These are phyloP conservation scores for Neoarthrinium moseri DNA, from an alignment of 2,329 filamentous ascomycete species.

Conservation along the genomic window DNA sequence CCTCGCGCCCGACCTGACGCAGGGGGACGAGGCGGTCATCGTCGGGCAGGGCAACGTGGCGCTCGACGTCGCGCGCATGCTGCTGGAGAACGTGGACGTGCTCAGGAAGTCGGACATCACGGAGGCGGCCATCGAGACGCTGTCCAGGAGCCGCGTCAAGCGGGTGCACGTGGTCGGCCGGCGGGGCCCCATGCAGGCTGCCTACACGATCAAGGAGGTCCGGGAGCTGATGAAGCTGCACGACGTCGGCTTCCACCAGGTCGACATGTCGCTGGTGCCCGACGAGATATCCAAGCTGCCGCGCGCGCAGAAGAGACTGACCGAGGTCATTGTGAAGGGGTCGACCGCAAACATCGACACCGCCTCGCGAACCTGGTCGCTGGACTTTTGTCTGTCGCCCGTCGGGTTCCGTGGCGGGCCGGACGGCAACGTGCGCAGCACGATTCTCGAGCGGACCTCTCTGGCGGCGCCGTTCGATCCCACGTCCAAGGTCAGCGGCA, in stretches of 20 bases:
- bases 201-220: conserved; percentile 93
- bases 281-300: conserved; percentile 67
- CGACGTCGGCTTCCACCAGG: conserved; percentile 67
- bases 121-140: conserved; percentile 72
- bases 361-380: conserved; percentile 70
- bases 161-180: conserved; percentile 85
- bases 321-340: conserved; percentile 79
- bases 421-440: conserved; percentile 54
- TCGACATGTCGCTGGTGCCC: conserved; percentile 67
- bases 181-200: conserved; percentile 86
- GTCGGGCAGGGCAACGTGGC: conserved; percentile 97
- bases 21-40: conserved; percentile 79
- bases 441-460: conserved; percentile 64
- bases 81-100: conserved; percentile 72
- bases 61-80: conserved; percentile 84
- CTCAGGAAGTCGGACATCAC: conserved; percentile 86
- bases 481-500: conserved; percentile 44
- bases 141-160: conserved; percentile 72
- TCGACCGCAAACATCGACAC: conserved; percentile 49
- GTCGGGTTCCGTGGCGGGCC: conserved; percentile 59
- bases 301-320: conserved; percentile 72
- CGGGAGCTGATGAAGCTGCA: conserved; percentile 82
- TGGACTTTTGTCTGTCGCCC: conserved; percentile 84
- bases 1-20: conserved; percentile 70
- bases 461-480: conserved; percentile 57